Base-by-base conservation (phyloP, 2,329 filamentous ascomycete species). In the Neopestalotiopsis sp. region DNA sequence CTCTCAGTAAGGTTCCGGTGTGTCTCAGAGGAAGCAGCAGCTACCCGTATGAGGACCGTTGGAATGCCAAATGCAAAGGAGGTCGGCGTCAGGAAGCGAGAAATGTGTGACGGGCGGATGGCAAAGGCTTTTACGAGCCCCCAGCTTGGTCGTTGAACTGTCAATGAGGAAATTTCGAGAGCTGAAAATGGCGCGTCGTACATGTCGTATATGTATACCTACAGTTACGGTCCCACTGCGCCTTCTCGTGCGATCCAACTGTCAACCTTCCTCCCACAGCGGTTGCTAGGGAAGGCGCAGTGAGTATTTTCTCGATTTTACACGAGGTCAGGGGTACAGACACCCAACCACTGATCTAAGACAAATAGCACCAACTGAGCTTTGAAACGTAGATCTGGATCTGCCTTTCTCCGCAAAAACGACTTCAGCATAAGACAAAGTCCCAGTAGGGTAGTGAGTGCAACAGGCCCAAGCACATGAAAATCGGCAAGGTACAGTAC, bases 341-440 rank as follows among this genome's bases (percentile, higher is more conserved):
- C n/a, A 13, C 59, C 24, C 30, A 62, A 34, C n/a, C 30, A 17
- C 30, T 62, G 59, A 62, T 62, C 13, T 40, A 62, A 62, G 59
- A 62, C 59, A 62, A n/a, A 24, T 34, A 10, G n/a, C n/a, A 14
- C 59, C 14, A 62, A 20, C 30, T 14, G n/a, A 40, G 32, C 59
- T 34, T 40, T 34, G 32, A 62, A 62, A 62, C 59, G 59, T 62
- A 34, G 59, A 40, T 62, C 59, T 34, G 34, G 59, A 62, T 62
- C 59, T 62, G 59, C 59, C 17, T 17, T 62, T 38, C 59, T 62
- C 59, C 59, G 30, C n/a, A 34, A 24, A 62, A 34, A 34, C 4
- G 59, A 62, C 45, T 52, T 62, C 28, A 40, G n/a, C 4, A 38
- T 62, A 32, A 62, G 20, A 62, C 59, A 62, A 17, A 38, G 20